Conservation (phyloP, 805 yeast species). For the Metschnikowia picachoensis region DNA sequence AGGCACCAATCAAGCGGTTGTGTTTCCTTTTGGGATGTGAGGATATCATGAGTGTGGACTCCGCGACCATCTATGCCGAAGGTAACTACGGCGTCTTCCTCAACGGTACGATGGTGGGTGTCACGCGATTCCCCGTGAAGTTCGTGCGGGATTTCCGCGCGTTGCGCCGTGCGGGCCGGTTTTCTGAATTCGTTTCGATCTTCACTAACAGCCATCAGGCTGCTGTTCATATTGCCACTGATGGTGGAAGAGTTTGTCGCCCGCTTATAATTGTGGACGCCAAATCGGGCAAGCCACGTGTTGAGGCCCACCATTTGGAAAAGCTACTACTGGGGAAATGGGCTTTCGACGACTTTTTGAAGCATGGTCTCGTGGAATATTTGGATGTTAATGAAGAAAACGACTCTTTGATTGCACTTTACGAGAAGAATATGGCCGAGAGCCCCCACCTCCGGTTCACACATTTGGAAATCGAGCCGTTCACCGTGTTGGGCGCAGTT, state of each 20-base stretch:
- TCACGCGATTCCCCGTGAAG: conserved; percentile 79
- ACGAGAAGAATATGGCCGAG: conserved; percentile 54
- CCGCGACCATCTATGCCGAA: conserved; percentile 70
- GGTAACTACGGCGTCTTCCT: conserved; percentile 84
- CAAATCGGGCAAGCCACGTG: conserved; percentile 54
- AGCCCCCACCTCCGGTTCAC: conserved; percentile 55
- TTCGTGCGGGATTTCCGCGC: conserved; percentile 77
- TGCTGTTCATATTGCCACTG: conserved; percentile 97
- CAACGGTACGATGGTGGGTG: conserved; percentile 92
- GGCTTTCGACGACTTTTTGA: conserved; percentile 88
- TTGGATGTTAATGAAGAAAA: conserved; percentile 97
- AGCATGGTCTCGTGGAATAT: conserved; percentile 86
- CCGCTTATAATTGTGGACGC: conserved; percentile 86
- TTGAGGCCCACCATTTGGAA: conserved; percentile 64
- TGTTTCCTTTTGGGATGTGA: conserved; percentile 88
- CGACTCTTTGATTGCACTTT: conserved; percentile 86
- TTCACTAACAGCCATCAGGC: conserved; percentile 84
- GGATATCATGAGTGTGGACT: conserved; percentile 74
- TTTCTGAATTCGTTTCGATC: conserved; percentile 88
- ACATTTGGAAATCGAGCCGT: conserved; percentile 93
- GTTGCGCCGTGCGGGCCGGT: conserved; percentile 77
- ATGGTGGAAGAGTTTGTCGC: conserved; percentile 97
- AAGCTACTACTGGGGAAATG: conserved; percentile 63
- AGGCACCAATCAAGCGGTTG: conserved; percentile 73
- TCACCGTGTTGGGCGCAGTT: conserved; percentile 87